Evolutionary conservation across 306 rosid species (phyloP), one percentile per base, ranked within the genome.

Genomic region (Leucaena leucocephala): DNA sequence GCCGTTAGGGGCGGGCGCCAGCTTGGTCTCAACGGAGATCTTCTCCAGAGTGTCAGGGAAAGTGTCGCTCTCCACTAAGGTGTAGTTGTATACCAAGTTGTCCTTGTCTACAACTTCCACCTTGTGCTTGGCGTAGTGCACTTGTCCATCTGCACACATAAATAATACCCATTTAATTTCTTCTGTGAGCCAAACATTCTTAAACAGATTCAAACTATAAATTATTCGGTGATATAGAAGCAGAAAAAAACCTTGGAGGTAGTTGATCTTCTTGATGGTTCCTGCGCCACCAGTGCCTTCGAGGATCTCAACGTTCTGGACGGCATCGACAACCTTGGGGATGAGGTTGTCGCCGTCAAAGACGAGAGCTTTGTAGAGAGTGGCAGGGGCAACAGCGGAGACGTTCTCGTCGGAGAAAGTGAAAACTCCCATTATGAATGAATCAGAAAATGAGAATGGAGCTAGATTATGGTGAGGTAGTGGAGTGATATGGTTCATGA

Each of bases 261-360:
- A 57, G 52, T 21, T 67, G 48, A 83, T 42, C 65, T 81, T 76
- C 71, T 83, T 85, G 68, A 85, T 65, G 64, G 87, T 76, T 76
- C 90, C 92, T 8, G 81, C 72, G 0, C 82, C 88, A 0, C 90
- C 88, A 63, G 84, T 52, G 50, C 88, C 88, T 80, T 82, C 80
- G 16, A 86, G 3, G 22, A 36, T 59, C 49, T 88, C 87, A 2
- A 59, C 39, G 2, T 39, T 59, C 66, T 59, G 66, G 16, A 59
- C 33, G 17, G 35, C 54, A 1, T 48, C 54, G 14, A 48, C 54
- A 48, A 2, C 71, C 69, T 27, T 27, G 27, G 27, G 27, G 27
- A 27, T 27, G 27, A 27, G 27, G 1, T 27, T 27, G 27, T 27
- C 27, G 27, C 27, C 27, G 27, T 27, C 27, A 27, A 27, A 27